Conservation (phyloP, 2,329 filamentous ascomycete species). For the Aspergillus brunneoviolaceus region DNA sequence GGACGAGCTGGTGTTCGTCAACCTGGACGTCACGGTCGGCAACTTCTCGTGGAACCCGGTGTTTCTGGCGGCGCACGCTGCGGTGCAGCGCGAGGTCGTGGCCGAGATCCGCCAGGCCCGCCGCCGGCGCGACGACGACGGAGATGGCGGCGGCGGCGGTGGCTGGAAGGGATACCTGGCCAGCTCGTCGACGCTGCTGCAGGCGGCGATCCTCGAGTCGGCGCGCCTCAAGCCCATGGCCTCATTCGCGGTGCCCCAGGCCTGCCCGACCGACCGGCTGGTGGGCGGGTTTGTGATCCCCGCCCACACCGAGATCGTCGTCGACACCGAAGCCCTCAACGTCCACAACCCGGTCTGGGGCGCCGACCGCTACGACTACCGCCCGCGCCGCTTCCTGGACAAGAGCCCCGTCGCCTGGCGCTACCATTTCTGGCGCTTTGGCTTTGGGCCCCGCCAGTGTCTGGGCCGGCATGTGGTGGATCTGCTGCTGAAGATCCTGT, state of each 20-base stretch:
- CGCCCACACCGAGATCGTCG: conserved; percentile 40
- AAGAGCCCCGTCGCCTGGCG: conserved; percentile 15
- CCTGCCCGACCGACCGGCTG: conserved; percentile 35
- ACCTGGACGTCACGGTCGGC: conserved; percentile 49
- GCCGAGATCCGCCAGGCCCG: neutral
- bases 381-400: conserved; percentile 28
- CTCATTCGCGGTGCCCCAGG: conserved; percentile 45
- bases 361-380: conserved; percentile 33
- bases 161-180: conserved; percentile 25
- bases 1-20: conserved; percentile 50
- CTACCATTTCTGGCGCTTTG: conserved; percentile 48
- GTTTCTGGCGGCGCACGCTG: conserved; percentile 41
- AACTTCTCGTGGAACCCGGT: conserved; percentile 47
- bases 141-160: conserved; percentile 19
- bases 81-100: conserved; percentile 32
- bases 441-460: conserved; percentile 48
- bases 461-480: conserved; percentile 46
- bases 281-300: conserved; percentile 41
- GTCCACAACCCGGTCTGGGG: conserved; percentile 43
- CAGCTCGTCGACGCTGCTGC: conserved; percentile 27
- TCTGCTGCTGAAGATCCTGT: conserved; percentile 29
- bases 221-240: conserved; percentile 40
- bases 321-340: conserved; percentile 49
- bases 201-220: conserved; percentile 43
- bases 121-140: too few species aligned